Base-by-base conservation (phyloP, 139 green algal genomes). In the Coelastrella sp. region DNA sequence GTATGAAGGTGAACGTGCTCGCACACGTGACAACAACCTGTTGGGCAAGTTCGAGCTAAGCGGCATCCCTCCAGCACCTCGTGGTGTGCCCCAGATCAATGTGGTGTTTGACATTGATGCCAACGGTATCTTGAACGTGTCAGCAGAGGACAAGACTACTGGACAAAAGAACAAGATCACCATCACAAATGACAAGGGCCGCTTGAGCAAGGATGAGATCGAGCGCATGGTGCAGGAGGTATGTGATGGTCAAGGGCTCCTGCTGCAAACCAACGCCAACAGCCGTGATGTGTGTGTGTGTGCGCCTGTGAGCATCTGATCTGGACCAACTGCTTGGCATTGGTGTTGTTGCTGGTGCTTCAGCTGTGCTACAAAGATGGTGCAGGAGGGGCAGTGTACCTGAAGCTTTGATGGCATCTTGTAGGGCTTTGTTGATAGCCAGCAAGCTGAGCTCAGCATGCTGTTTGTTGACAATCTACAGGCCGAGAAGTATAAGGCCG, bases 111-210 rank as follows among this genome's bases (percentile, higher is more conserved):
- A 99, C 91, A 97, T 99, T 79, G 97, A 99, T 79, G 97, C 97
- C 88, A 99, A 99, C 90, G 97, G 97, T 84, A 99, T 99, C 86
- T 92, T 99, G 25, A 99, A 99, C 86, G 95, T 99, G 71, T 97
- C 93, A 30, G 97, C 97, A 7, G 96, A 99, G 93, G 97, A 99
- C 88, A 98, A 98, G 93, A 96, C 94, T 32, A 98, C 94, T 15
- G 97, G 97, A 75, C 93, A 95, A 67, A 98, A 97, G 91, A 98
- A 98, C 91, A 98, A 98, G 91, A 99, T 99, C 92, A 99, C 97
- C 17, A 99, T 99, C 91, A 99, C 97, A 69, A 99, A 99, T 86
- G 97, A 99, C 92, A 99, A 99, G 95, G 97, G 97, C 73, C 91
- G 96, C 11, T 91, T 99, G 23, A 93, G 74, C 79, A 99, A 99